These are phyloP conservation scores for Elsinoe australis DNA, from an alignment of 2,329 filamentous ascomycete genomes.

Conservation along the genomic window DNA sequence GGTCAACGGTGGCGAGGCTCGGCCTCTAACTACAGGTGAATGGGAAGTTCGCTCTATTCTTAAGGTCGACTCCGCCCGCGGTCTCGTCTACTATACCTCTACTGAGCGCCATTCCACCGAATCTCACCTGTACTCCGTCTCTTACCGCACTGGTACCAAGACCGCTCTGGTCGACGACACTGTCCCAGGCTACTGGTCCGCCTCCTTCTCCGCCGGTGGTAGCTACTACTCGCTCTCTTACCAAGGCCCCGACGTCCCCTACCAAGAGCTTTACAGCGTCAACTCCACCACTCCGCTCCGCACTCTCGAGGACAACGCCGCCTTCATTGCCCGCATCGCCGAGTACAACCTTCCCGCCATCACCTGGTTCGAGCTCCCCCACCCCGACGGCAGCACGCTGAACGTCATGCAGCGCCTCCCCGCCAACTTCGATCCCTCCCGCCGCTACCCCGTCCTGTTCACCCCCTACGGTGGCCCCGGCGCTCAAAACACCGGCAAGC, in stretches of 20 bases:
- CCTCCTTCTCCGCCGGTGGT: slow-evolving; percentile 55
- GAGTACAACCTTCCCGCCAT: slow-evolving; percentile 57
- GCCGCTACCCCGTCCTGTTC: slow-evolving; percentile 60
- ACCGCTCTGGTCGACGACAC: slow-evolving; percentile 56
- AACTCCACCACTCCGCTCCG: slow-evolving; percentile 51
- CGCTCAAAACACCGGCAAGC: slow-evolving; percentile 54
- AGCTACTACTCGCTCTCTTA: slow-evolving; percentile 61
- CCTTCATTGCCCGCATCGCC: slow-evolving; percentile 47
- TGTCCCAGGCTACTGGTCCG: slow-evolving; percentile 52
- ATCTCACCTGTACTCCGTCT: slow-evolving; percentile 60
- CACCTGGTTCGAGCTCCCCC: slow-evolving; percentile 54
- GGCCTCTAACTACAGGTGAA: slow-evolving; percentile 54
- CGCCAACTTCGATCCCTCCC: slow-evolving; percentile 53
- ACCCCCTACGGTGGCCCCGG: slow-evolving; percentile 62
- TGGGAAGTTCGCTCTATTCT: slow-evolving; percentile 58
- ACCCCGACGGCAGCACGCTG: slow-evolving; percentile 53
- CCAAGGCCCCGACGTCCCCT: slow-evolving; percentile 58
- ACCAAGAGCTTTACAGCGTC: slow-evolving; percentile 57
- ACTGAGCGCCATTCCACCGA: slow-evolving; percentile 60
- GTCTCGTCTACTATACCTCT: slow-evolving; percentile 57
- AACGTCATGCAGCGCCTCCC: slow-evolving; percentile 61
- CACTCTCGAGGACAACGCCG: slow-evolving; percentile 54
- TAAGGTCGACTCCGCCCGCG: slow-evolving; percentile 50
- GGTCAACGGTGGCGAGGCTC: slow-evolving; percentile 47
- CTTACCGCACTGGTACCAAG: slow-evolving; percentile 47